phyloP scores from a whole-genome alignment of 2,329 filamentous ascomycete species.

The Fusarium succisae region DNA sequence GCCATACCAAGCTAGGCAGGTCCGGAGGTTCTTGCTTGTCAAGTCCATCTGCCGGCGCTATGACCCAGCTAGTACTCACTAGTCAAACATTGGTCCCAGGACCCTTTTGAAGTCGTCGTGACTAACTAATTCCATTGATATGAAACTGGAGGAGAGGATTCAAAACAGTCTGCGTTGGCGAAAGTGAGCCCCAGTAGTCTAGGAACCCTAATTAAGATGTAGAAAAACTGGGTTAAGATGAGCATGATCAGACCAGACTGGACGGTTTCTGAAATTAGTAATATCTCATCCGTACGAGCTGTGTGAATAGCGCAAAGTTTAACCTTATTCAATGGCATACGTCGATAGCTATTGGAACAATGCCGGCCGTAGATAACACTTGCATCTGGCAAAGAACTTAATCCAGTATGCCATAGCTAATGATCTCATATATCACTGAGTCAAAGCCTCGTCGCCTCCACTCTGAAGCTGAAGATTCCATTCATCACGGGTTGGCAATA shows the following conservation, averaged over 20 bases:
- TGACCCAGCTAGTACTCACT: background rate
- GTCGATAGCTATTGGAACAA: background rate
- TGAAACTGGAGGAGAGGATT: too few species aligned
- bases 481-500: rapidly evolving
- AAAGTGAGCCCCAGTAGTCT: too few species aligned
- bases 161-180: too few species aligned
- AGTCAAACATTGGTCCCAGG: too few species aligned
- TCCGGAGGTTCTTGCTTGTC: background rate
- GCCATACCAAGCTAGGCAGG: background rate
- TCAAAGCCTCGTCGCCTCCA: background rate
- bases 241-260: too few species aligned
- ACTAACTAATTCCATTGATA: too few species aligned
- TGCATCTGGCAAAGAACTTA: background rate
- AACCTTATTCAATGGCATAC: background rate
- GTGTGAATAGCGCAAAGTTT: background rate
- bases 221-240: too few species aligned
- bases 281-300: too few species aligned
- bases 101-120: too few species aligned
- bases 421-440: too few species aligned
- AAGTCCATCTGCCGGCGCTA: background rate
- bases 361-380: background rate
- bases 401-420: background rate
- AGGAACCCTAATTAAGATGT: too few species aligned
- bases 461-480: rapidly evolving
- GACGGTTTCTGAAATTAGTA: background rate